These are phyloP conservation scores for Botryotinia narcissicola DNA, from an alignment of 2,329 filamentous ascomycete genomes.

Conservation along the genomic window DNA sequence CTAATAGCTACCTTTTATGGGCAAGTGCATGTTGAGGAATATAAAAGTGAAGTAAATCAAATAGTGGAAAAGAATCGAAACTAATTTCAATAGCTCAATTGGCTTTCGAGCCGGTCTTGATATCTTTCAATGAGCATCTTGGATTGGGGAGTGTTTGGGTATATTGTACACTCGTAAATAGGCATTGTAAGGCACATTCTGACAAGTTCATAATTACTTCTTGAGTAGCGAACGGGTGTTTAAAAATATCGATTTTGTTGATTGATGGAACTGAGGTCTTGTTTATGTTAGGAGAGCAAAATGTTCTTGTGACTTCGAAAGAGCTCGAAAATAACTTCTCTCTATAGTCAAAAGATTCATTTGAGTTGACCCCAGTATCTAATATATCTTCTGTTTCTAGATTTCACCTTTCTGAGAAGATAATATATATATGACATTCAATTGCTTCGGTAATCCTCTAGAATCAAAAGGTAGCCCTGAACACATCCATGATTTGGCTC, in stretches of 20 bases:
- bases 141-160: not conserved
- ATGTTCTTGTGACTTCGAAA: not conserved
- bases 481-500: not conserved
- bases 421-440: not conserved
- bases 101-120: not conserved
- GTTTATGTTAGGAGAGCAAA: not conserved
- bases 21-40: too few relatives aligned
- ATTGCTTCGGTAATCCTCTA: not conserved
- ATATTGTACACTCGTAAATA: not conserved
- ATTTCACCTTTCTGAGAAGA: not conserved
- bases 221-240: not conserved
- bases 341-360: not conserved
- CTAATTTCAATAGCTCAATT: not conserved
- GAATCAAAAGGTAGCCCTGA: not conserved
- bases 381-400: not conserved
- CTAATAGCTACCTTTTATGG: rapidly evolving
- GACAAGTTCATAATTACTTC: not conserved
- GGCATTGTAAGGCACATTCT: not conserved
- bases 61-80: not conserved
- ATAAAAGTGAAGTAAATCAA: not conserved
- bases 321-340: not conserved
- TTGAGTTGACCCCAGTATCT: rapidly evolving
- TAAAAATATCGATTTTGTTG: not conserved
- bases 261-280: not conserved
- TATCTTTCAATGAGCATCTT: not conserved